These are phyloP conservation scores for Blastobotrys attinorum DNA, from an alignment of 805 yeast genomes.

Conservation along the genomic window DNA sequence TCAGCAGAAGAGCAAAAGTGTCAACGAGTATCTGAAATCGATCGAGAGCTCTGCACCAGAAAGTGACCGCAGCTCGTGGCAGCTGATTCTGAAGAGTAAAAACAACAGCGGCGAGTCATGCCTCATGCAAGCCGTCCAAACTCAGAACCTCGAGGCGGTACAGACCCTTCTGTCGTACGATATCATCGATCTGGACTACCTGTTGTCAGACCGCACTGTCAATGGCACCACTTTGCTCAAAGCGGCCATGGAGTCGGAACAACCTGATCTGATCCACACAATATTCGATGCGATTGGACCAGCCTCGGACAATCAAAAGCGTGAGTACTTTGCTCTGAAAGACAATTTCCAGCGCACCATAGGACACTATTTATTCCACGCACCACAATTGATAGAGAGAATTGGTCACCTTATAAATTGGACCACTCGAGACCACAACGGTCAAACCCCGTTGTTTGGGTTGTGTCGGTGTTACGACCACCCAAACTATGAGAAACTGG, in stretches of 20 bases:
- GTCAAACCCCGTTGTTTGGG: constrained; percentile 73
- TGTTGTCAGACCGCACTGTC: constrained; percentile 54
- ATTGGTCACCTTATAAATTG: constrained; percentile 63
- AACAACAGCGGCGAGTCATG: constrained; percentile 63
- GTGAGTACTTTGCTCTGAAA: constrained; percentile 38
- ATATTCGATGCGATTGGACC: constrained; percentile 38
- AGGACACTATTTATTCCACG: constrained; percentile 68
- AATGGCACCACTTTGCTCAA: constrained; percentile 50
- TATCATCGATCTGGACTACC: constrained; percentile 56
- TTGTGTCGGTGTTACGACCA: constrained; percentile 78
- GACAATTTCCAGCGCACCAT: constrained; percentile 53
- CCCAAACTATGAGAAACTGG: constrained; percentile 39
- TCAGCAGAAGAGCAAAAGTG: constrained; percentile 24
- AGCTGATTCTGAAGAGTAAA: constrained; percentile 31
- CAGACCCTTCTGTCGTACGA: constrained; percentile 37
- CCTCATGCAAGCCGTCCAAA: constrained; percentile 51
- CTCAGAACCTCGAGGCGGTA: constrained; percentile 40
- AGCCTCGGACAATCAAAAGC: constrained; percentile 13
- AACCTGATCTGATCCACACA: constrained; percentile 38
- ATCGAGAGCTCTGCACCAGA: background rate
- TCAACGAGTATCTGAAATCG: constrained; percentile 3
- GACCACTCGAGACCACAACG: constrained; percentile 53
- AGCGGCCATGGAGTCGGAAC: constrained; percentile 52
- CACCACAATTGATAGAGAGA: constrained; percentile 39
- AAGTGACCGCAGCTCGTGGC: constrained; percentile 8